Percentiles rank a stretch among this genome's conserved stretches.
phyloP scores from a whole-genome alignment of 495 filamentous ascomycete species.

The Alectoria sarmentosa region DNA sequence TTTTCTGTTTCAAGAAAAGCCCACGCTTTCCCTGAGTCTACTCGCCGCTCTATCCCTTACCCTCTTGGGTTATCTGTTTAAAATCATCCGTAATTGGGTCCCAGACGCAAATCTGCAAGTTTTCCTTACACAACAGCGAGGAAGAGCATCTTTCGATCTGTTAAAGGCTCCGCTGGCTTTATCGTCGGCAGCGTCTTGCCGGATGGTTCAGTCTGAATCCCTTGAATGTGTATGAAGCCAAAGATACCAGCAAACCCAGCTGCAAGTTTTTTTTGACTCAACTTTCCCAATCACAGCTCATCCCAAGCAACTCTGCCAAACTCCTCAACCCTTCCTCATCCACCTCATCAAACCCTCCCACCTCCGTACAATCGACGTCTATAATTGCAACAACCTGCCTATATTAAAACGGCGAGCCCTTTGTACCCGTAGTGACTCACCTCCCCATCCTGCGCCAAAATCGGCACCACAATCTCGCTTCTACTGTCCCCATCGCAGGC shows the following conservation, averaged over 20 bases:
- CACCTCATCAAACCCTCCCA: constrained; percentile 66
- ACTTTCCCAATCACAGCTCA: constrained; percentile 49
- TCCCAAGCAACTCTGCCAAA: constrained; percentile 57
- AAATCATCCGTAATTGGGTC: not conserved
- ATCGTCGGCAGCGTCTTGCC: not conserved
- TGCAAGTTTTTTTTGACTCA: not conserved
- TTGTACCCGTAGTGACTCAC: constrained; percentile 33
- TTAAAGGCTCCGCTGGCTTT: not conserved
- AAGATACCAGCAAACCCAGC: not conserved
- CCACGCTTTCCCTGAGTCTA: not conserved
- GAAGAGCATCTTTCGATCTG: not conserved
- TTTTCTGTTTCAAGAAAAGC: not conserved
- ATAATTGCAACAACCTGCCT: constrained; percentile 77
- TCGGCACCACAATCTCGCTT: constrained; percentile 89
- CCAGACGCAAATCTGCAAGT: not conserved
- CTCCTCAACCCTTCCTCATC: constrained; percentile 64
- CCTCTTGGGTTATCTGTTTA: not conserved
- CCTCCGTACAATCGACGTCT: constrained; percentile 73
- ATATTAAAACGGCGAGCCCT: too few species aligned
- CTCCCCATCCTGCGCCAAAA: constrained; percentile 48
- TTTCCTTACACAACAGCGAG: not conserved
- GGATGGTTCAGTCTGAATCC: not conserved
- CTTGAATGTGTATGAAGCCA: not conserved
- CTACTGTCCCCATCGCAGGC: constrained; percentile 76
- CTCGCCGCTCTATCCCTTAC: not conserved